phyloP scores from a whole-genome alignment of 225 moss, liverwort and hornwort species.

The Climacium dendroides region DNA sequence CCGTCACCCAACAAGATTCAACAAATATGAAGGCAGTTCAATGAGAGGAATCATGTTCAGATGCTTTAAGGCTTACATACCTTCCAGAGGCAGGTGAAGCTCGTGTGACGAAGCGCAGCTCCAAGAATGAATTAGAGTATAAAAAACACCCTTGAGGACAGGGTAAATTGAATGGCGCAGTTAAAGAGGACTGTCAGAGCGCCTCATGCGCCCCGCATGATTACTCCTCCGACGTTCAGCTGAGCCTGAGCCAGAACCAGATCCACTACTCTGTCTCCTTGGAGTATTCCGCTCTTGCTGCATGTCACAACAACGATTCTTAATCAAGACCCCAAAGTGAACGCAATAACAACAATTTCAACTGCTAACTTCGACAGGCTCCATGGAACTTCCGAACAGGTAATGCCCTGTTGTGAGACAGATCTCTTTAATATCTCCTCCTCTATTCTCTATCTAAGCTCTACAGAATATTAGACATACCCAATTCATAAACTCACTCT shows the following conservation, averaged over 20 bases:
- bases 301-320: neutral
- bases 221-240: conserved; percentile 25
- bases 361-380: neutral
- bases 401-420: neutral
- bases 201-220: neutral
- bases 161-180: neutral
- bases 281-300: conserved; percentile 1
- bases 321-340: neutral
- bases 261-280: conserved; percentile 28
- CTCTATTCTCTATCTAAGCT: neutral
- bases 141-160: neutral
- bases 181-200: conserved; percentile 4
- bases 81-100: neutral
- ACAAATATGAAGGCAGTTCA: neutral
- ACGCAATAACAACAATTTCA: neutral
- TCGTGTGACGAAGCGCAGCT: neutral
- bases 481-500: neutral
- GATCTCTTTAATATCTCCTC: neutral
- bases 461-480: neutral
- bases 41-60: too few species aligned
- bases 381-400: neutral
- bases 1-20: neutral
- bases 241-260: conserved; percentile 14
- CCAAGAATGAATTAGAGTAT: neutral
- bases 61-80: neutral